These are phyloP conservation scores for Penstemon newberryi DNA, from an alignment of 257 asterid species.

Conservation along the genomic window DNA sequence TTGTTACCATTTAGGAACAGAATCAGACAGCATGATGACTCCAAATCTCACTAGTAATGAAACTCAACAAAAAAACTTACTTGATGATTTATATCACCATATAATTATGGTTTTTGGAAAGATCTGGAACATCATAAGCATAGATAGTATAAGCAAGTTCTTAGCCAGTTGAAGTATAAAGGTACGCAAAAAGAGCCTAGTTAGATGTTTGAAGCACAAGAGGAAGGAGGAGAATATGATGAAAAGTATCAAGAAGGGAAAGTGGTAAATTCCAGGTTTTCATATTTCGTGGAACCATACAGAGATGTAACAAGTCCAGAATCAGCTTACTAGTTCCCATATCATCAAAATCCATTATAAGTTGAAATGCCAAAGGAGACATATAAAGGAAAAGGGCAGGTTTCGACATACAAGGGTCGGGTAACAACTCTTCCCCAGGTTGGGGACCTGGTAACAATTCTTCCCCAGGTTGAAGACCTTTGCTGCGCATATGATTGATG, in stretches of 20 bases:
- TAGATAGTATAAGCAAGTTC: too few relatives aligned
- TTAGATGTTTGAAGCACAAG: too few relatives aligned
- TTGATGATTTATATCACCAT: slow-evolving; percentile 1
- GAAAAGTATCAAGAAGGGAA: too few relatives aligned
- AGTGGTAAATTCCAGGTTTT: too few relatives aligned
- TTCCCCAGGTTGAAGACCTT: slow-evolving; percentile 90
- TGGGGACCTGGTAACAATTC: slow-evolving; percentile 65
- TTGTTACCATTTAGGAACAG: slow-evolving; percentile 4
- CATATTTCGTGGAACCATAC: too few relatives aligned
- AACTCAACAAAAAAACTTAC: slow-evolving; percentile 9
- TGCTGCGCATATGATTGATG: slow-evolving; percentile 87
- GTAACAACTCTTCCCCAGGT: slow-evolving; percentile 88
- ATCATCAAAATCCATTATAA: slow-evolving; percentile 12
- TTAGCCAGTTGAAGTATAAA: too few relatives aligned
- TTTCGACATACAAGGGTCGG: slow-evolving; percentile 57
- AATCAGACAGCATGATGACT: slow-evolving; percentile 8
- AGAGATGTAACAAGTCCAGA: slow-evolving; percentile 1
- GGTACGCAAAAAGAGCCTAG: too few relatives aligned
- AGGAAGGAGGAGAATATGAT: too few relatives aligned
- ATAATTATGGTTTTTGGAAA: background rate
- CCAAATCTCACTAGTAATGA: background rate
- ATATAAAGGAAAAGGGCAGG: background rate
- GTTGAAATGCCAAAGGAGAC: background rate
- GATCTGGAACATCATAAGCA: too few relatives aligned
- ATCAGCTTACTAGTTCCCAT: background rate